Evolutionary conservation across 495 filamentous ascomycete genomes (phyloP).

Genomic region (Chaetomium tenue): DNA sequence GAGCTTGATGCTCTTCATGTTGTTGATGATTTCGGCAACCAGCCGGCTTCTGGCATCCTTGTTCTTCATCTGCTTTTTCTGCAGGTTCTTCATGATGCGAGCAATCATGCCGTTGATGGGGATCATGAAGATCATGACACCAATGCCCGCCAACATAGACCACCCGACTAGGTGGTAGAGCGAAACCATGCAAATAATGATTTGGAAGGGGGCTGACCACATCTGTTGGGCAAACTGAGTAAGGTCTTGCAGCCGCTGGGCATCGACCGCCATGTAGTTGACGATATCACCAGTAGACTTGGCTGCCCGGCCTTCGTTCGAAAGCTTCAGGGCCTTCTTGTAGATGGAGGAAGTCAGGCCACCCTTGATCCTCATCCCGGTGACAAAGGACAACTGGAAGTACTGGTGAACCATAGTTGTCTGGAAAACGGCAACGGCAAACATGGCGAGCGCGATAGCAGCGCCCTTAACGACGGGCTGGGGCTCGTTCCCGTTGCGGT

Average conservation of each 20-base stretch:
- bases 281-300: slow-evolving; percentile 98
- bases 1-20: slow-evolving; percentile 98
- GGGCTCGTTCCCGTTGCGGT: slow-evolving; percentile 55
- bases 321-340: slow-evolving; percentile 81
- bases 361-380: slow-evolving; percentile 94
- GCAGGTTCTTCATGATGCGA: slow-evolving; percentile 85
- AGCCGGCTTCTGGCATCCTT: slow-evolving; percentile 91
- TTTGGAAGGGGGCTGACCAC: slow-evolving; percentile 97
- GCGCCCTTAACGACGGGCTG: slow-evolving; percentile 80
- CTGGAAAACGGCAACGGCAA: slow-evolving; percentile 78
- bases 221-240: slow-evolving; percentile 93
- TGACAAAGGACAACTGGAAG: slow-evolving; percentile 91
- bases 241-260: slow-evolving; percentile 89
- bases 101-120: slow-evolving; percentile 94
- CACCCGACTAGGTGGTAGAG: slow-evolving; percentile 89
- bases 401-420: slow-evolving; percentile 82
- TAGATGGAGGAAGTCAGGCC: slow-evolving; percentile 88
- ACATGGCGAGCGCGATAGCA: slow-evolving; percentile 91
- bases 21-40: slow-evolving; percentile 98
- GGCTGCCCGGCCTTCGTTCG: slow-evolving; percentile 84
- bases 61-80: slow-evolving; percentile 98
- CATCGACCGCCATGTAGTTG: slow-evolving; percentile 98
- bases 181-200: slow-evolving; percentile 88
- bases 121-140: slow-evolving; percentile 95
- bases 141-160: slow-evolving; percentile 96